Base-by-base conservation (phyloP, 495 filamentous ascomycete genomes). In the Talaromyces ruber region DNA sequence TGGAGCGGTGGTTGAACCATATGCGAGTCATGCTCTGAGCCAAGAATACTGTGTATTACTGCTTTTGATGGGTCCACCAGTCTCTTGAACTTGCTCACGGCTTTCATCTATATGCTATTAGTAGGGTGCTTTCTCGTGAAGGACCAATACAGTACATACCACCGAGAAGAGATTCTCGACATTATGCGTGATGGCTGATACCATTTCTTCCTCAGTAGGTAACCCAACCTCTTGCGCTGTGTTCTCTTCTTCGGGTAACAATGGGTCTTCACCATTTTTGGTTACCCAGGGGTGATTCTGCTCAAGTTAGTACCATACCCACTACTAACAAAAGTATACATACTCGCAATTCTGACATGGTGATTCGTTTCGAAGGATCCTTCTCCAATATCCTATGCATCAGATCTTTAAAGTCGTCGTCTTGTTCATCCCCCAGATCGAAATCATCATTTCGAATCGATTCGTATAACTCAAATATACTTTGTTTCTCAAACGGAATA, bases 231-330 rank as follows among this genome's bases (percentile, higher is more conserved):
- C 73, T 62, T 92, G 82, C 18, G 89, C 82, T 14, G 89, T 96
- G 67, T 98, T 98, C 71, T 98, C 93, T 58, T 92, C 86, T 25
- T 81, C 80, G 24, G 92, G 80, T 32, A 98, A 80, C 14, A 98
- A 75, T 61, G 87, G 87, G 72, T 98, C 94, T 29, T 79, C 79
- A 24, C 92, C 93, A 47, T 82, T 74, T 65, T 84, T 89, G 6
- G 94, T 98, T 9, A 98, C 93, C 94, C 94, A 98, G 4, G 91
- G 87, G 70, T 98, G 94, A 68, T 90, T 82, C 93, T 97, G 66
- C 58, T 43, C 12, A 25, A 24, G 22, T 61, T 54, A 52, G 60
- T 32, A 47, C 64, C 58, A 66, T 28, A 22, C 16, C n/a, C 21
- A 11, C 5, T 22, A 29, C 55, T 32, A 18, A 39, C 3, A 52